Evolutionary conservation across 2,329 filamentous ascomycete genomes (phyloP).

Genomic region (Sphaceloma murrayae): DNA sequence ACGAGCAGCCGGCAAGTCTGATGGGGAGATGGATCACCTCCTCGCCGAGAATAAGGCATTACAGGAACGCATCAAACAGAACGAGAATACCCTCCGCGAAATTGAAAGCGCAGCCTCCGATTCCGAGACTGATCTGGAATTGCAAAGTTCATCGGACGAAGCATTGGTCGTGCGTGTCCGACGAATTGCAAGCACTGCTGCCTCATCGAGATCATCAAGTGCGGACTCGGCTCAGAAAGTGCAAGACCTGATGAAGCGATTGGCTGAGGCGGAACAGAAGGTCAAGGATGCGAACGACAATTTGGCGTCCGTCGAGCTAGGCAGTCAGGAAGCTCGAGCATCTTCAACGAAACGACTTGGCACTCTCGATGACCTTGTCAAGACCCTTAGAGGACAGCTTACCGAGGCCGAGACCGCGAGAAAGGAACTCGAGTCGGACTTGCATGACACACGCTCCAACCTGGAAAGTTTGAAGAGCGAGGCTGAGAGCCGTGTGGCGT

Average conservation of each 20-base stretch:
- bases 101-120: neutral
- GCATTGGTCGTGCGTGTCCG: neutral
- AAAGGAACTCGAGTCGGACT: slow-evolving; percentile 36
- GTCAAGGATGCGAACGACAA: slow-evolving; percentile 34
- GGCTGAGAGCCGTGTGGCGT: slow-evolving; percentile 20
- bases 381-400: slow-evolving; percentile 45
- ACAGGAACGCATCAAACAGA: neutral
- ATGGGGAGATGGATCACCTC: neutral
- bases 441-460: slow-evolving; percentile 32
- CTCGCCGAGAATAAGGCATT: neutral
- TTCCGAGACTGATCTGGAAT: neutral
- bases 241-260: neutral
- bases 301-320: slow-evolving; percentile 4
- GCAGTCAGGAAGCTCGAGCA: slow-evolving; percentile 1
- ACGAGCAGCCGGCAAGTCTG: neutral
- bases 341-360: slow-evolving; percentile 24
- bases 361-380: slow-evolving; percentile 47
- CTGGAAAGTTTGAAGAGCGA: slow-evolving; percentile 24
- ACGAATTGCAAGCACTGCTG: neutral
- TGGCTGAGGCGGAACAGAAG: slow-evolving; percentile 25
- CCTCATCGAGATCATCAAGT: neutral
- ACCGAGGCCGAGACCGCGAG: slow-evolving; percentile 45
- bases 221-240: neutral
- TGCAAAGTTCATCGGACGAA: neutral
- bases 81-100: neutral